A percentile compares a stretch with the other conserved stretches of the same genome.
These are phyloP conservation scores for Psilocybe tampanensis DNA, from an alignment of 768 basidiomycete species.

Conservation along the genomic window DNA sequence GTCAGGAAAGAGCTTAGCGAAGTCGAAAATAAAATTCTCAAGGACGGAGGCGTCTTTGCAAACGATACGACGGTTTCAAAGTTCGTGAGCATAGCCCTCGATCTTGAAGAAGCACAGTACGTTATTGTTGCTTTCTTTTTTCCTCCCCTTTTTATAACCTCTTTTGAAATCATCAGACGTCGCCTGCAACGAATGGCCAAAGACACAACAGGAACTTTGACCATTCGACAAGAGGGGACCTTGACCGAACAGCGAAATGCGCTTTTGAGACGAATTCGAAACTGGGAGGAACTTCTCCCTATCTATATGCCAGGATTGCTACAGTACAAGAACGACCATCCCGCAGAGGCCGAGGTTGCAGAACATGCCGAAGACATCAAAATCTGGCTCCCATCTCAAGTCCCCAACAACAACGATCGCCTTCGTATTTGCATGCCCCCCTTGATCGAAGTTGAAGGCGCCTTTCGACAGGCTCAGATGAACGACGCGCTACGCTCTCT, in stretches of 20 bases:
- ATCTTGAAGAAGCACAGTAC: constrained; percentile 17
- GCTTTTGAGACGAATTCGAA: neutral
- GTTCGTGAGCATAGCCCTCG: constrained; percentile 13
- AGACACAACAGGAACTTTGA: no score
- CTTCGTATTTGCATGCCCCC: neutral
- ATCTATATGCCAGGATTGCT: constrained; percentile 20
- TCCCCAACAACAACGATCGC: neutral
- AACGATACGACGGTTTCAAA: neutral
- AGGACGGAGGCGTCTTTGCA: neutral
- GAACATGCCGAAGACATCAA: constrained; percentile 2
- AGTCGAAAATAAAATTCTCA: constrained; percentile 1
- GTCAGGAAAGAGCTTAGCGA: constrained; percentile 6
- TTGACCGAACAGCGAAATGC: neutral
- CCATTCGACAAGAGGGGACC: constrained; percentile 8
- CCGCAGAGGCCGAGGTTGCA: neutral
- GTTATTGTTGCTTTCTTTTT: neutral
- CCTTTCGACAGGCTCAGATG: constrained; percentile 24
- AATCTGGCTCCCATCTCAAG: constrained; percentile 6
- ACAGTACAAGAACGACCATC: constrained; percentile 10
- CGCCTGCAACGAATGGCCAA: constrained; percentile 1
- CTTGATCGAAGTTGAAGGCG: constrained; percentile 19
- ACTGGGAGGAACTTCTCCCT: constrained; percentile 8
- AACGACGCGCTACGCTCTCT: constrained; percentile 18
- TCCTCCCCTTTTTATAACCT: neutral
- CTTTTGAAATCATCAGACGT: constrained; percentile 2